Evolutionary conservation across 352 stramenopile genomes (phyloP).

Genomic region (Phytophthora pluvialis): DNA sequence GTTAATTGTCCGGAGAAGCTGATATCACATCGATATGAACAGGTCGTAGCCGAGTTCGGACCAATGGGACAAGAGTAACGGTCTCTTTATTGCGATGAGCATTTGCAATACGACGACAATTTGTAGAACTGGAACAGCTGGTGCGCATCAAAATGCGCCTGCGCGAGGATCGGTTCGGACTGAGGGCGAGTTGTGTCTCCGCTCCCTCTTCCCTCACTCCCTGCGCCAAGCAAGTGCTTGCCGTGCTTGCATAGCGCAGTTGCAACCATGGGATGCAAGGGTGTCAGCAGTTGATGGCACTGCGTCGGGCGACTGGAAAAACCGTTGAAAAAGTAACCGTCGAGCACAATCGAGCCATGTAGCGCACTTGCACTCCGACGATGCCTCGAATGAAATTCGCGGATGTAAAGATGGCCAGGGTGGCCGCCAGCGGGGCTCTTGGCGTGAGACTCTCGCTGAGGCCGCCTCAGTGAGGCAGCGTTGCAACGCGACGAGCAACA

Average conservation of each 20-base stretch:
- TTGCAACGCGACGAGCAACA: conserved; percentile 24
- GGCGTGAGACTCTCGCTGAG: background rate
- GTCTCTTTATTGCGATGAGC: conserved; percentile 4
- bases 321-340: conserved; percentile 24
- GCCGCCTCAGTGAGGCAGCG: background rate
- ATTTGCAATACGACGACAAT: conserved; percentile 16
- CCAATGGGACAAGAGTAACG: background rate
- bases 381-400: conserved; percentile 35
- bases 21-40: conserved; percentile 10
- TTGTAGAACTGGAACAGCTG: conserved; percentile 2
- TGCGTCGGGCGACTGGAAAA: conserved; percentile 17
- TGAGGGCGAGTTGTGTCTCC: conserved; percentile 2
- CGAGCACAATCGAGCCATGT: conserved; percentile 7
- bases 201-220: conserved; percentile 4
- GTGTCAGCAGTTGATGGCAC: background rate
- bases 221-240: conserved; percentile 4
- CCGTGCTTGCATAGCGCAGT: background rate
- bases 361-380: no score
- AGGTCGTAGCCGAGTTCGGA: background rate
- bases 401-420: background rate
- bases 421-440: background rate
- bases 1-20: background rate
- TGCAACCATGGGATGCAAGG: no score
- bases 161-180: conserved; percentile 34
- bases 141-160: conserved; percentile 2